phyloP scores from a whole-genome alignment of 2,329 filamentous ascomycete species.

The Nothomitra cinnamomea region DNA sequence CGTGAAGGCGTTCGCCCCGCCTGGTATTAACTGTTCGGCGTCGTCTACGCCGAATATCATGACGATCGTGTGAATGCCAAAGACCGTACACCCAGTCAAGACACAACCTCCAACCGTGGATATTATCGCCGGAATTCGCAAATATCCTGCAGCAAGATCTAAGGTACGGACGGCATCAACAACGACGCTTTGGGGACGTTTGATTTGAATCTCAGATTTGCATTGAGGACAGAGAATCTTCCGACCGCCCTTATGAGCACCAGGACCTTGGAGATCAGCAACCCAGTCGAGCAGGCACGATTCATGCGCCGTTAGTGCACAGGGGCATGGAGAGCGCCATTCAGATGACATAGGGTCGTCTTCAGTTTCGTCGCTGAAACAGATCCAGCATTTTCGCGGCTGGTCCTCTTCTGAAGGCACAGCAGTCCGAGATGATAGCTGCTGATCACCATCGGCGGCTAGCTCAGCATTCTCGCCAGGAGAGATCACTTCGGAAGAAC shows the following conservation, averaged over 20 bases:
- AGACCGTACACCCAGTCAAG: slow-evolving; percentile 34
- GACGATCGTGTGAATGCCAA: slow-evolving; percentile 46
- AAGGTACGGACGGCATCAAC: slow-evolving; percentile 48
- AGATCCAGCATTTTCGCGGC: slow-evolving; percentile 48
- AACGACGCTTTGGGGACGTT: slow-evolving; percentile 55
- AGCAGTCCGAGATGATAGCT: background rate
- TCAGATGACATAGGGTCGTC: slow-evolving; percentile 40
- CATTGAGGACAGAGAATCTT: slow-evolving; percentile 77
- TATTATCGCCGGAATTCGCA: slow-evolving; percentile 49
- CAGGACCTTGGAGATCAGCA: slow-evolving; percentile 61
- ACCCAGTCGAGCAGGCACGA: slow-evolving; percentile 83
- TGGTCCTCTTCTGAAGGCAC: slow-evolving; percentile 8
- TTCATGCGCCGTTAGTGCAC: slow-evolving; percentile 81
- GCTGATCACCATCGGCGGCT: background rate
- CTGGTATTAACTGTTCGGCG: slow-evolving; percentile 33
- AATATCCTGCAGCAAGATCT: slow-evolving; percentile 36
- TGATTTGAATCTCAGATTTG: slow-evolving; percentile 61
- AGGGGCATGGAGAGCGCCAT: slow-evolving; percentile 84
- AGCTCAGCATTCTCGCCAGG: background rate
- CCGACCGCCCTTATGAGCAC: slow-evolving; percentile 26
- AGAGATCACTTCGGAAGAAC: background rate
- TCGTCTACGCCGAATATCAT: slow-evolving; percentile 49
- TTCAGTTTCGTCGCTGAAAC: slow-evolving; percentile 48
- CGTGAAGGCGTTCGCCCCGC: background rate
- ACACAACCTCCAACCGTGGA: slow-evolving; percentile 28